phyloP scores from a whole-genome alignment of 441 rosid genomes.

The Pelargonium myrrhifolium region DNA sequence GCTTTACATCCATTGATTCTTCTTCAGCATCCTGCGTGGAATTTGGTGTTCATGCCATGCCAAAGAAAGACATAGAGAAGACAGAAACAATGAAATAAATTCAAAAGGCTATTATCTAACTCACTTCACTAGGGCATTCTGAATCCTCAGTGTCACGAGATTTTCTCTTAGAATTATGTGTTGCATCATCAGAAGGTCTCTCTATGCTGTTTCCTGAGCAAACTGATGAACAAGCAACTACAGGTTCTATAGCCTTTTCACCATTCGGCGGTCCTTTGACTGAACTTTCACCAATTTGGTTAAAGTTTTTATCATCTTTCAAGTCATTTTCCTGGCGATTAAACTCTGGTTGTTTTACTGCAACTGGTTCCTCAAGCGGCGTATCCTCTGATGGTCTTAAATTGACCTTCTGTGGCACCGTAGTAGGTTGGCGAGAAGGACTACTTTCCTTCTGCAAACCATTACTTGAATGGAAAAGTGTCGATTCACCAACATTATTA shows the following conservation, averaged over 20 bases:
- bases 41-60: constrained; percentile 1
- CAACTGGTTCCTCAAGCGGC: constrained; percentile 28
- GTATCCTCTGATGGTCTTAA: constrained; percentile 30
- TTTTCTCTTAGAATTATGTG: constrained; percentile 53
- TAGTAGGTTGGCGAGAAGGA: constrained; percentile 29
- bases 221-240: constrained; percentile 49
- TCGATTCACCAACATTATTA: constrained; percentile 21
- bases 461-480: constrained; percentile 15
- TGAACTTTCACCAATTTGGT: constrained; percentile 28
- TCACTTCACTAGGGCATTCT: constrained; percentile 67
- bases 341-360: constrained; percentile 31
- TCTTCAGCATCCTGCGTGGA: constrained; percentile 61
- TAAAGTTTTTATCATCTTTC: constrained; percentile 25
- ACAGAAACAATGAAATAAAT: not conserved
- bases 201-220: constrained; percentile 61
- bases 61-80: constrained; percentile 1
- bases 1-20: constrained; percentile 50
- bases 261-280: constrained; percentile 33
- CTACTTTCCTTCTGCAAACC: constrained; percentile 27
- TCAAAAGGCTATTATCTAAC: constrained; percentile 16
- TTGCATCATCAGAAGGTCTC: constrained; percentile 50
- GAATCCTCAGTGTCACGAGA: constrained; percentile 41
- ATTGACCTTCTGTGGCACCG: constrained; percentile 31
- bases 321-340: constrained; percentile 24
- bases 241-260: constrained; percentile 42